A percentile compares a stretch with the other conserved stretches of the same genome.
Evolutionary conservation across 208 protist species (phyloP).

Genomic region (Entamoeba histolytica): DNA sequence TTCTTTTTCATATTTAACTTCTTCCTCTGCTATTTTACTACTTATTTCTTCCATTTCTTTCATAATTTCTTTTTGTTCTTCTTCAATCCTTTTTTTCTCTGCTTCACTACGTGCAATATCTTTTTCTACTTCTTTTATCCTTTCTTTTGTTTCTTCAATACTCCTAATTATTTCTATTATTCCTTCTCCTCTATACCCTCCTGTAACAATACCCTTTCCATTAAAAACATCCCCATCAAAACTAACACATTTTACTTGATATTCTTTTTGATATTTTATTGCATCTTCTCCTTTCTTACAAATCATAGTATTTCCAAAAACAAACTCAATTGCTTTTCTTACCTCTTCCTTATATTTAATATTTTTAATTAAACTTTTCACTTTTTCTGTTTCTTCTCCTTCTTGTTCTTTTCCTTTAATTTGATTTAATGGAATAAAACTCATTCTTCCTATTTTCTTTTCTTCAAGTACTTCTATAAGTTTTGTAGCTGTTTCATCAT

Average conservation of each 20-base stretch:
- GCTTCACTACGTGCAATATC: conserved; percentile 19
- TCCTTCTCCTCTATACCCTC: conserved; percentile 63
- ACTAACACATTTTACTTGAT: conserved; percentile 71
- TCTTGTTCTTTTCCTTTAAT: conserved; percentile 16
- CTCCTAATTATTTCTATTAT: conserved; percentile 44
- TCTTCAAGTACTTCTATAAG: conserved; percentile 67
- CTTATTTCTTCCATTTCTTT: background rate
- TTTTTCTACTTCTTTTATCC: conserved; percentile 28
- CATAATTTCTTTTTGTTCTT: conserved; percentile 36
- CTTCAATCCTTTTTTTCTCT: conserved; percentile 52
- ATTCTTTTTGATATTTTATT: conserved; percentile 34
- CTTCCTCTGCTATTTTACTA: background rate
- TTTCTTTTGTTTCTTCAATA: conserved; percentile 38
- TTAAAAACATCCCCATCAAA: conserved; percentile 42
- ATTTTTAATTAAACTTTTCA: conserved; percentile 47
- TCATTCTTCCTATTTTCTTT: conserved; percentile 61
- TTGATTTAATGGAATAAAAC: conserved; percentile 81
- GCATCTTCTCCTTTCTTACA: conserved; percentile 57
- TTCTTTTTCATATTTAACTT: background rate
- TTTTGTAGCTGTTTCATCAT: conserved; percentile 57
- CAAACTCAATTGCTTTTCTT: conserved; percentile 43
- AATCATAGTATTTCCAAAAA: conserved; percentile 73
- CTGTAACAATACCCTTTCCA: conserved; percentile 64
- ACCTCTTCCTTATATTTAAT: conserved; percentile 53
- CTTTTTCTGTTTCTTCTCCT: conserved; percentile 33